Percentiles rank a stretch among this genome's conserved stretches.
Evolutionary conservation across 371 early-diverging fungal genomes (phyloP).

Genomic region (Saksenaea oblongispora): DNA sequence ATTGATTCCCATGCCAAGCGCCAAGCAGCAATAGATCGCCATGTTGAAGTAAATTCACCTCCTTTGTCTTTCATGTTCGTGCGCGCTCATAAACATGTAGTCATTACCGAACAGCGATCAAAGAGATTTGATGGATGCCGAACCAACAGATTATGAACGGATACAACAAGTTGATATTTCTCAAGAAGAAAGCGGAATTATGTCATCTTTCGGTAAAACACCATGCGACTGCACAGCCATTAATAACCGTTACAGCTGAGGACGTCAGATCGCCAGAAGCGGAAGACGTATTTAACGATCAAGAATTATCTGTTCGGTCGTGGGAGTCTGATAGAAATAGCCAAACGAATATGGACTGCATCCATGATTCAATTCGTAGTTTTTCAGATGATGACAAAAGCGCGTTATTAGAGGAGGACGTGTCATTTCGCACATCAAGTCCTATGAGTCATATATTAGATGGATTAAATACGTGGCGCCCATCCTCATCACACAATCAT

Average conservation of each 20-base stretch:
- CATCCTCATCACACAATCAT: neutral
- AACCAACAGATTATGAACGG: neutral
- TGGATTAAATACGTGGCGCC: neutral
- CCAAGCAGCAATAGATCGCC: neutral
- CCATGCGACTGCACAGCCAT: neutral
- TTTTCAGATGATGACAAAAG: neutral
- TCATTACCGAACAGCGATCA: neutral
- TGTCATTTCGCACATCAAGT: neutral
- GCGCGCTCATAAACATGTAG: neutral
- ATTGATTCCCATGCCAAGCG: neutral
- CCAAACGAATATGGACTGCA: neutral
- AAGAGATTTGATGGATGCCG: neutral
- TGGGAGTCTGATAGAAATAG: neutral
- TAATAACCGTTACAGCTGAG: neutral
- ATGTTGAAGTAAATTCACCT: neutral
- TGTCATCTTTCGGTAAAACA: neutral
- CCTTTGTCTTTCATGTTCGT: neutral
- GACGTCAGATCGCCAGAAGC: neutral
- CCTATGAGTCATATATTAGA: neutral
- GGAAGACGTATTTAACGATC: neutral
- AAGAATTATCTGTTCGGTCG: neutral
- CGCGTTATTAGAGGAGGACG: neutral
- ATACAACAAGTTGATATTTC: neutral
- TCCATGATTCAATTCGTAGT: neutral
- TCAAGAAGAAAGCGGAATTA: neutral